Conservation (phyloP, 306 rosid species). For the Citrullus colocynthis region DNA sequence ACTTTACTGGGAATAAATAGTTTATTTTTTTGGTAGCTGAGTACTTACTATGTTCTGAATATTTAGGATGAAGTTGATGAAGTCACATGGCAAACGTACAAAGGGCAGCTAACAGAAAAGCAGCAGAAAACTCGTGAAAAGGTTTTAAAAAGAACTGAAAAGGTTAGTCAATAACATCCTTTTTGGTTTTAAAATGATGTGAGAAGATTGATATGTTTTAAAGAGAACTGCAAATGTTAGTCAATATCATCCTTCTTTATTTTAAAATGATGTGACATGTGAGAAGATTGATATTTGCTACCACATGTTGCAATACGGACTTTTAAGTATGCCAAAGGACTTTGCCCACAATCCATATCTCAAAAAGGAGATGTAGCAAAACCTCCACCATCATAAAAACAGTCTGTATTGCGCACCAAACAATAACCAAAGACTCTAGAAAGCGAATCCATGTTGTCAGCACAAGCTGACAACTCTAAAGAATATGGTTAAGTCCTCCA, state of each 20-base stretch:
- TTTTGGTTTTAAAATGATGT: conserved; percentile 1
- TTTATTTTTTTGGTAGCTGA: background rate
- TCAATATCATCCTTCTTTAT: no score
- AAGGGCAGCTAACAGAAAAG: conserved; percentile 85
- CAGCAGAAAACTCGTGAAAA: conserved; percentile 88
- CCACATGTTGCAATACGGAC: no score
- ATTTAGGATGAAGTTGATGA: conserved; percentile 76
- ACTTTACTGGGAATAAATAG: background rate
- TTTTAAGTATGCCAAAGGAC: no score
- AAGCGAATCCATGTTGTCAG: no score
- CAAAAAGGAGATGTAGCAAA: no score
- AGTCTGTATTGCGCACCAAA: no score
- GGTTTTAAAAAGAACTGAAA: conserved; percentile 74
- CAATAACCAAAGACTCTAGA: no score
- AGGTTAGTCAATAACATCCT: conserved; percentile 32
- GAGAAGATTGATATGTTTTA: background rate
- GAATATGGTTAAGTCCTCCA: background rate
- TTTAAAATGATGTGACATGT: no score
- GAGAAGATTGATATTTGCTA: no score
- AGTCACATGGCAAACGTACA: conserved; percentile 89
- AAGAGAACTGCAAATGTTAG: no score
- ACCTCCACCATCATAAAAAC: no score
- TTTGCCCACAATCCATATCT: no score
- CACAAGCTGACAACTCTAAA: background rate
- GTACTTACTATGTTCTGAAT: conserved; percentile 13